These are phyloP conservation scores for Exsudoporus frostii DNA, from an alignment of 768 basidiomycete genomes.

Conservation along the genomic window DNA sequence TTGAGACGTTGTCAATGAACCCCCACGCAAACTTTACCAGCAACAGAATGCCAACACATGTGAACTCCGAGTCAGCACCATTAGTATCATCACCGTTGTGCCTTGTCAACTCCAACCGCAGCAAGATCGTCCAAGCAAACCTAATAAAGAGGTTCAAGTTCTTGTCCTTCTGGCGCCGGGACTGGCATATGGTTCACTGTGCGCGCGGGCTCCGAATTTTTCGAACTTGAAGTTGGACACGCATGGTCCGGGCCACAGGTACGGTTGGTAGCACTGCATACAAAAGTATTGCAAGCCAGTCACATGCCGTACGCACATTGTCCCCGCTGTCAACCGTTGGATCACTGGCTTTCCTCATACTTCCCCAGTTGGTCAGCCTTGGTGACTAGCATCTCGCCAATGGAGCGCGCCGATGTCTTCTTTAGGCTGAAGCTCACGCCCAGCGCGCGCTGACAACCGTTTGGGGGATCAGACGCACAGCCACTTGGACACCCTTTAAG, in stretches of 20 bases:
- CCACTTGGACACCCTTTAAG: conserved; percentile 20
- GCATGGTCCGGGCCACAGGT: background rate
- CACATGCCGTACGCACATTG: background rate
- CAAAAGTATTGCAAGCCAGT: background rate
- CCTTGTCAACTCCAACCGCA: background rate
- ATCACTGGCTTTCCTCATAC: background rate
- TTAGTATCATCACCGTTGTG: background rate
- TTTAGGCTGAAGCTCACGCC: background rate
- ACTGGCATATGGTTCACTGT: background rate
- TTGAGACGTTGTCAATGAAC: background rate
- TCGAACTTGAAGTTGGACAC: background rate
- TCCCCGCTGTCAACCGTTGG: conserved; percentile 3
- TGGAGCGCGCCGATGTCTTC: background rate
- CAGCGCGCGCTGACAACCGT: background rate
- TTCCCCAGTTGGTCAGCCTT: background rate
- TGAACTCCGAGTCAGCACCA: background rate
- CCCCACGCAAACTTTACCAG: background rate
- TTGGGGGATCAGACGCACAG: conserved; percentile 10
- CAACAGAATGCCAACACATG: background rate
- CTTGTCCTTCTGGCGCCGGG: background rate
- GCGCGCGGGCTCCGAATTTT: background rate
- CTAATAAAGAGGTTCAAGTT: background rate
- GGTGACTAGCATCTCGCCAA: background rate
- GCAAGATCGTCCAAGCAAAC: background rate
- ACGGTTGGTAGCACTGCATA: background rate